Evolutionary conservation across 2,329 filamentous ascomycete genomes (phyloP).

Genomic region (Diaporthe vaccinii): DNA sequence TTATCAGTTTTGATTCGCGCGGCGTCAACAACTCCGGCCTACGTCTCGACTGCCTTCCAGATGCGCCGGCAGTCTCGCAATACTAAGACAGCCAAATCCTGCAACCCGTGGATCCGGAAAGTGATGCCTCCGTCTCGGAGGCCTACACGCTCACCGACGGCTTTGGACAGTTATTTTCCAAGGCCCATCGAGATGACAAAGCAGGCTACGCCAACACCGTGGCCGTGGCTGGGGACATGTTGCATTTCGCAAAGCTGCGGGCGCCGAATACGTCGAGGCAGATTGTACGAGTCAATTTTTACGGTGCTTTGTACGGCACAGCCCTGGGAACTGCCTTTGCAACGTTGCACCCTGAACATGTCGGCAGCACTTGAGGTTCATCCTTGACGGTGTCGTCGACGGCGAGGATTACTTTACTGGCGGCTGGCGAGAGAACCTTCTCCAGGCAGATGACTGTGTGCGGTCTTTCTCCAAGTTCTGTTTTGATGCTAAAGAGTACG

Average conservation of each 20-base stretch:
- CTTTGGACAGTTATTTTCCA: background rate
- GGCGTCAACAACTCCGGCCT: background rate
- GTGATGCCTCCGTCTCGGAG: background rate
- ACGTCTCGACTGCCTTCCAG: background rate
- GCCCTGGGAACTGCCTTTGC: no score
- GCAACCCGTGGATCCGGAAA: background rate
- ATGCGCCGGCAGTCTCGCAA: background rate
- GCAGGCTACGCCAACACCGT: background rate
- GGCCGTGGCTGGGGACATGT: background rate
- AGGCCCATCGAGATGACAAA: background rate
- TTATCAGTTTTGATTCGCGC: background rate
- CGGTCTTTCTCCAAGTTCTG: no score
- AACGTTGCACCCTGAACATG: no score
- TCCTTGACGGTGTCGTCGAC: no score
- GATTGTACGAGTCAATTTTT: no score
- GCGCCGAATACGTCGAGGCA: background rate
- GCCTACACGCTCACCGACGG: background rate
- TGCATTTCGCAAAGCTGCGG: background rate
- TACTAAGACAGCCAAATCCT: background rate
- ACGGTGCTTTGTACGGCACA: no score
- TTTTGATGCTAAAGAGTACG: no score
- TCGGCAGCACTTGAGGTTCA: no score
- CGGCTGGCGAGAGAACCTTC: no score
- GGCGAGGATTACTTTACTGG: no score
- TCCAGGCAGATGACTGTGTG: no score